phyloP scores from a whole-genome alignment of 306 rosid genomes.

The Datisca glomerata region DNA sequence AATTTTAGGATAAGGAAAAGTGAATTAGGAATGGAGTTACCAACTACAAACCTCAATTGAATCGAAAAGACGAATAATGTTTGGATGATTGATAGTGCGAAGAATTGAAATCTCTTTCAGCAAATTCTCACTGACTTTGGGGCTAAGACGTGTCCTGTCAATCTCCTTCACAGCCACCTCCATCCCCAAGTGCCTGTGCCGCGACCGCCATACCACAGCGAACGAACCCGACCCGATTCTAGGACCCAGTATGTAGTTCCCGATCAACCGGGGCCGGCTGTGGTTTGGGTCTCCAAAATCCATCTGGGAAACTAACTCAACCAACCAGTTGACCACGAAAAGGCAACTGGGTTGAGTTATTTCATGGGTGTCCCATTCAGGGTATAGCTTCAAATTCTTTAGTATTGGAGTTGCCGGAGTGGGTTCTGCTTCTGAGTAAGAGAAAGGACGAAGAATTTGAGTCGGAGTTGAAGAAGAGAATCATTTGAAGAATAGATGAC shows the following conservation, averaged over 20 bases:
- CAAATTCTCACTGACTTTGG: constrained; percentile 62
- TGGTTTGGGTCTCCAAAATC: constrained; percentile 22
- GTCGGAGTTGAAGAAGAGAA: not conserved
- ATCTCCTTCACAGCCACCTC: constrained; percentile 83
- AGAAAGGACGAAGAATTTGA: not conserved
- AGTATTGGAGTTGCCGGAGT: not conserved
- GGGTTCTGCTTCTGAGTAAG: not conserved
- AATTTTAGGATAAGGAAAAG: not conserved
- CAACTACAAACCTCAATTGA: constrained; percentile 36
- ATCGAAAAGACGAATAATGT: constrained; percentile 63
- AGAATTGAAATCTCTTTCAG: constrained; percentile 78
- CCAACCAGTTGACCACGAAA: constrained; percentile 12
- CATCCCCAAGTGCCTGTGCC: constrained; percentile 63
- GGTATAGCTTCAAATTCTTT: not conserved
- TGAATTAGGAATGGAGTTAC: not conserved
- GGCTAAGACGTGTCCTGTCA: constrained; percentile 39
- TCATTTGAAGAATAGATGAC: not conserved
- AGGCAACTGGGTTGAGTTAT: constrained; percentile 10
- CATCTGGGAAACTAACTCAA: constrained; percentile 21
- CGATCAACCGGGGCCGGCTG: constrained; percentile 34
- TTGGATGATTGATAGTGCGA: constrained; percentile 67
- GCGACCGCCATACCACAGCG: constrained; percentile 72
- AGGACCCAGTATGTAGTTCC: constrained; percentile 69
- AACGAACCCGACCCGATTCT: constrained; percentile 82
- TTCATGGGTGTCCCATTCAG: constrained; percentile 11